Evolutionary conservation across 106 monocot species (phyloP), one percentile per base, ranked within the genome.

Genomic region (Platanthera guangdongensis): DNA sequence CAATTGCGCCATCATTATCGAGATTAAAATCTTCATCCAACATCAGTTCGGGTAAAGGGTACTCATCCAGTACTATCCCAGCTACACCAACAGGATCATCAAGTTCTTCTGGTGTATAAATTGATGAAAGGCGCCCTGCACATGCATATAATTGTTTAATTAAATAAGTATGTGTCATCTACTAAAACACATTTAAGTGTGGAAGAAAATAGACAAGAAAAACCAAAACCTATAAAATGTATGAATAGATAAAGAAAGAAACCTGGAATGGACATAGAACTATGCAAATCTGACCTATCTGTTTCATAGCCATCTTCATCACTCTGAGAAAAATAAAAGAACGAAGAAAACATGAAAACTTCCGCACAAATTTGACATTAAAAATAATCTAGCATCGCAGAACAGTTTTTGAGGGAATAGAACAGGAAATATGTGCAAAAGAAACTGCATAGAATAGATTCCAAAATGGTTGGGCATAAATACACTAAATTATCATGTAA

Each of bases 41-140:
- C 70, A 47, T n/a, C 16, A 70, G 1, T 1, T 48, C 70, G 48
- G 70, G 48, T 48, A 71, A 48, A n/a, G 47, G 70, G 3, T 71
- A 71, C 11, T 48, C 47, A 71, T 48, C 70, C 15, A 48, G 48
- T 6, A 47, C 30, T 14, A 71, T 71, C 12, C 45, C n/a, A 18
- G 48, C 28, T 5, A 46, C 47, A 48, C 47, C 70, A 18, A 48
- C 7, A 48, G 48, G n/a, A 47, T 71, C 70, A 4, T 71, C 70
- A 47, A 48, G 4, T 7, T 71, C 48, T 71, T 71, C 70, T 48
- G 47, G 70, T 48, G 18, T 71, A 48, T 71, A 71, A 71, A 71
- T n/a, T 71, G 70, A 71, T 71, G 70, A 16, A 71, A 71, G 70
- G 47, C 6, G 48, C 16, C 70, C n/a, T 71, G 70, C 6, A n/a